A percentile compares a stretch with the other conserved stretches of the same genome.
These are phyloP conservation scores for Nicotiana tomentosiformis DNA, from an alignment of 257 asterid genomes.

Conservation along the genomic window DNA sequence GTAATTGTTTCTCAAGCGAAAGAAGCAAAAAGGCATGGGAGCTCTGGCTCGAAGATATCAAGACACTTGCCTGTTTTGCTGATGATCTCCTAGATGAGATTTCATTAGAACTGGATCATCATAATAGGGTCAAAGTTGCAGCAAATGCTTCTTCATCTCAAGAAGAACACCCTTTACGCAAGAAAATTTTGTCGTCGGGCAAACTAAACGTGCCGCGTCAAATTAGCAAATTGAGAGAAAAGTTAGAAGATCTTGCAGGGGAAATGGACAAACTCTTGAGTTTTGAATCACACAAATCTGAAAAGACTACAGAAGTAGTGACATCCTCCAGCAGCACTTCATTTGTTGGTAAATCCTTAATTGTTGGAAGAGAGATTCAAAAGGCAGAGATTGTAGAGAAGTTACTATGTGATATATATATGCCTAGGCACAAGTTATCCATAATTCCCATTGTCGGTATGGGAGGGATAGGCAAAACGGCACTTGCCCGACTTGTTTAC, in stretches of 20 bases:
- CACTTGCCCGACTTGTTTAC: conserved; percentile 22
- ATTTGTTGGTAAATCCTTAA: conserved; percentile 16
- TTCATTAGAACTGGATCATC: conserved; percentile 8
- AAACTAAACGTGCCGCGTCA: background rate
- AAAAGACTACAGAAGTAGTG: background rate
- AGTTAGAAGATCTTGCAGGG: background rate
- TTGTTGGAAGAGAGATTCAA: conserved; percentile 25
- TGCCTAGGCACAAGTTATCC: background rate
- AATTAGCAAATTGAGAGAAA: background rate
- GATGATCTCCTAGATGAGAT: conserved; percentile 30
- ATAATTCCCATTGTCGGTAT: conserved; percentile 33
- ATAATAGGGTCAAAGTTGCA: background rate
- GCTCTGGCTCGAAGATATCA: conserved; percentile 26
- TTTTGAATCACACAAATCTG: background rate
- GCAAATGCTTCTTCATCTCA: background rate
- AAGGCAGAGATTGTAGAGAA: conserved; percentile 12
- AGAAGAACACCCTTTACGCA: conserved; percentile 7
- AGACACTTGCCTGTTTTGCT: conserved; percentile 16
- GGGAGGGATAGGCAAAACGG: conserved; percentile 42
- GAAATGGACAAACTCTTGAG: background rate
- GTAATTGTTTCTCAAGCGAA: conserved; percentile 2
- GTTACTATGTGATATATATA: conserved; percentile 1
- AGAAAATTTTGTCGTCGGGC: conserved; percentile 20
- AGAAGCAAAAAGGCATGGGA: conserved; percentile 27
- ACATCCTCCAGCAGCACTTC: conserved; percentile 21